Percentiles rank a stretch among this genome's conserved stretches.
Conservation (phyloP, 2,329 filamentous ascomycete genomes). For the Trichoderma atroviride region DNA sequence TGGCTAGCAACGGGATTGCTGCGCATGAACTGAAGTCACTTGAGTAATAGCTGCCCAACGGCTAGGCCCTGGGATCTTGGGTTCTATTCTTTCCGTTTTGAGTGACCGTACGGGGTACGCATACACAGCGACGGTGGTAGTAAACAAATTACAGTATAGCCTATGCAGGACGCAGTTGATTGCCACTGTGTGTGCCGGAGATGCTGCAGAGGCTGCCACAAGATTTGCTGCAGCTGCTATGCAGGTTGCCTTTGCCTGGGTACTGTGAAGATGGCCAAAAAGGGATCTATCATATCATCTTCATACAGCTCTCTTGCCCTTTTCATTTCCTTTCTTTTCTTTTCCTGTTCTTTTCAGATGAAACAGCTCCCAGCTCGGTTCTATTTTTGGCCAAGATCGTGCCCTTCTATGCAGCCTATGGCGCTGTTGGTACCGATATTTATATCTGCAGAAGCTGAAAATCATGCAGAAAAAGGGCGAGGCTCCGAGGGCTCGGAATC, state of each 20-base stretch:
- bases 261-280: not conserved
- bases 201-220: constrained; percentile 12
- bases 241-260: no score
- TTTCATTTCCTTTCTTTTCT: not conserved
- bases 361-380: constrained; percentile 12
- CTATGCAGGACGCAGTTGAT: not conserved
- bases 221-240: not conserved
- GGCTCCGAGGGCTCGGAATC: not conserved
- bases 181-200: not conserved
- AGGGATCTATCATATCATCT: constrained; percentile 17
- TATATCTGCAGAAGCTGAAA: not conserved
- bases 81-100: not conserved
- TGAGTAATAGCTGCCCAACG: constrained; percentile 3
- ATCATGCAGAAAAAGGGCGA: not conserved
- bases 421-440: not conserved
- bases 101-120: not conserved
- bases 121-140: not conserved
- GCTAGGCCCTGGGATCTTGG: not conserved
- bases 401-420: not conserved
- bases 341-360: not conserved
- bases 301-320: not conserved
- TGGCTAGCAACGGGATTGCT: constrained; percentile 10
- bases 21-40: constrained; percentile 26
- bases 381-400: not conserved
- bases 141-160: not conserved